Percentiles rank a stretch among this genome's conserved stretches.
Evolutionary conservation across 257 asterid genomes (phyloP).

Genomic region (Scutellaria baicalensis): DNA sequence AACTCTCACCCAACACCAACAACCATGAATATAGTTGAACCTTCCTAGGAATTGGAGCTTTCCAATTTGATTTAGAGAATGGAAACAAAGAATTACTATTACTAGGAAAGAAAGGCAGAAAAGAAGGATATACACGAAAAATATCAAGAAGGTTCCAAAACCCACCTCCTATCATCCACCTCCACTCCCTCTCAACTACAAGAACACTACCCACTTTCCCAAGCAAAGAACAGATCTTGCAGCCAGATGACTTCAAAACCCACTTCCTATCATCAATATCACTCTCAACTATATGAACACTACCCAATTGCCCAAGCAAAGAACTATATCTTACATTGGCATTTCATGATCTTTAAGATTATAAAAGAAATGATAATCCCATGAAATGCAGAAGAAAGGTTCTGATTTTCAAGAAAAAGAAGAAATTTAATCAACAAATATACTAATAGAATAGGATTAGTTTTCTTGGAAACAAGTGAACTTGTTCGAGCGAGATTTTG

Average conservation of each 20-base stretch:
- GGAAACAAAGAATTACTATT: not conserved
- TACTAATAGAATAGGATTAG: not conserved
- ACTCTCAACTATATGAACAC: too few species aligned
- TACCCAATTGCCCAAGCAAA: too few species aligned
- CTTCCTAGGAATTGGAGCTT: not conserved
- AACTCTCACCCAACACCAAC: not conserved
- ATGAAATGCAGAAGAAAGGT: too few species aligned
- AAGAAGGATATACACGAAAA: not conserved
- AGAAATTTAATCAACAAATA: not conserved
- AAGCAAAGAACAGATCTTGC: too few species aligned
- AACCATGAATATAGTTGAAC: not conserved
- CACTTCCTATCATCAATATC: too few species aligned
- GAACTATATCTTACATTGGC: too few species aligned
- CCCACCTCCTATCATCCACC: not conserved
- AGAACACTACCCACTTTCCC: too few species aligned
- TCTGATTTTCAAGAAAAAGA: not conserved
- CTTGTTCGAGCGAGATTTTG: not conserved
- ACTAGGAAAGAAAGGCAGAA: not conserved
- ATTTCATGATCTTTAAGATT: too few species aligned
- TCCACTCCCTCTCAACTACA: too few species aligned
- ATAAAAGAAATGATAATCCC: too few species aligned
- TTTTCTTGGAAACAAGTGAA: not conserved
- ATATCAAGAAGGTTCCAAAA: not conserved
- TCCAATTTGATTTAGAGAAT: not conserved
- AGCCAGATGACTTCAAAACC: too few species aligned